These are phyloP conservation scores for Metschnikowia similis DNA, from an alignment of 805 yeast species.

Conservation along the genomic window DNA sequence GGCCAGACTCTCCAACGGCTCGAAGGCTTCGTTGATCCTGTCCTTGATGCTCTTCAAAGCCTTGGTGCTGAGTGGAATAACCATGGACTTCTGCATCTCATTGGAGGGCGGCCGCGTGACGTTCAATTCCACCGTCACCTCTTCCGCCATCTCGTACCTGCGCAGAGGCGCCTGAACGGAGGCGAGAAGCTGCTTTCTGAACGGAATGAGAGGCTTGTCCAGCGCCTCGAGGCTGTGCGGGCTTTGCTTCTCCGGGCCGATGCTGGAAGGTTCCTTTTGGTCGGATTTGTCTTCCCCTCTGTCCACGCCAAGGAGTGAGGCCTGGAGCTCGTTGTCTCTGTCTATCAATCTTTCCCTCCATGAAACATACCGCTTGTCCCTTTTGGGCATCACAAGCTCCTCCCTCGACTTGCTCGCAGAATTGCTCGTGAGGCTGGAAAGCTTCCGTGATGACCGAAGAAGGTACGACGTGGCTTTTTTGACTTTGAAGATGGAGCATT, in stretches of 20 bases:
- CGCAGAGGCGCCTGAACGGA: constrained; percentile 3
- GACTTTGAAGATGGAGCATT: constrained; percentile 56
- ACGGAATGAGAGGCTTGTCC: constrained; percentile 20
- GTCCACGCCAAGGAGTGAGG: background rate
- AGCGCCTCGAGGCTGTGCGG: background rate
- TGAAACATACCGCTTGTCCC: constrained; percentile 29
- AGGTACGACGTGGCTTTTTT: constrained; percentile 59
- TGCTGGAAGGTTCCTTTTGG: background rate
- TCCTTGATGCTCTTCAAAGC: constrained; percentile 12
- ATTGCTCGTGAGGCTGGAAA: constrained; percentile 35
- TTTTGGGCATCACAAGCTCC: constrained; percentile 31
- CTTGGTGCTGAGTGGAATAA: constrained; percentile 13
- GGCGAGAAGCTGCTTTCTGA: constrained; percentile 21
- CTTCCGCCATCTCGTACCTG: constrained; percentile 3
- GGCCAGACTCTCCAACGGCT: constrained; percentile 18
- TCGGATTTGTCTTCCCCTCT: background rate
- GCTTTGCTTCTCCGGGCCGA: background rate
- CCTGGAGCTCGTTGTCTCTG: constrained; percentile 22
- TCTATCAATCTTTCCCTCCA: constrained; percentile 33
- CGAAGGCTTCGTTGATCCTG: constrained; percentile 17
- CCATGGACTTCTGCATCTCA: constrained; percentile 4
- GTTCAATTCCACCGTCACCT: constrained; percentile 2
- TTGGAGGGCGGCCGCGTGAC: background rate
- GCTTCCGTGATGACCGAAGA: constrained; percentile 55
- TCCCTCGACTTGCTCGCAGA: constrained; percentile 36